Evolutionary conservation across 164 flowering plant species (phyloP).

Genomic region (Vitis amurensis): DNA sequence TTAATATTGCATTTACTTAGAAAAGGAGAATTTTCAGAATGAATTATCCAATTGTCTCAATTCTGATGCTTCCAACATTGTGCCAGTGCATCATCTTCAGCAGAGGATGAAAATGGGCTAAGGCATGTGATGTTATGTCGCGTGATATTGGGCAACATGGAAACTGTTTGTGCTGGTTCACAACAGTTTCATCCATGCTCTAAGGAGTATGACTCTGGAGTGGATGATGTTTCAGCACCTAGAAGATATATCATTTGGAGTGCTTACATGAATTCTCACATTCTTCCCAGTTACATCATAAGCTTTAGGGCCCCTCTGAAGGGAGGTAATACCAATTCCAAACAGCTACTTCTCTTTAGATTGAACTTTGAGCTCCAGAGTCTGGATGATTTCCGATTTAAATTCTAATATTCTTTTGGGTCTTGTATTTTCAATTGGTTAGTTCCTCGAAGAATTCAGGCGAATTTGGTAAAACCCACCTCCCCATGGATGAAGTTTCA

Average conservation of each 20-base stretch:
- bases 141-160: slow-evolving; percentile 35
- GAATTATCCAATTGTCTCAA: too few species aligned
- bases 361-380: too few species aligned
- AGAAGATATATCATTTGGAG: slow-evolving; percentile 29
- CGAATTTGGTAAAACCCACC: slow-evolving; percentile 18
- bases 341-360: background rate
- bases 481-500: slow-evolving; percentile 48
- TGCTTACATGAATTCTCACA: slow-evolving; percentile 31
- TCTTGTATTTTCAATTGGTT: background rate
- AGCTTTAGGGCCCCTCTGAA: slow-evolving; percentile 20
- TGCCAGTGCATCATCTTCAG: slow-evolving; percentile 16
- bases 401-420: background rate
- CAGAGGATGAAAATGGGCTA: slow-evolving; percentile 25
- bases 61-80: too few species aligned
- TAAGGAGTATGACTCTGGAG: slow-evolving; percentile 32
- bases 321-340: background rate
- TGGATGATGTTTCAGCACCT: slow-evolving; percentile 23
- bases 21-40: too few species aligned
- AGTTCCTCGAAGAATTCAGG: slow-evolving; percentile 4
- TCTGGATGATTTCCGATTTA: background rate
- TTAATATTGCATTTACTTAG: too few species aligned
- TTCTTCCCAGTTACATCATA: slow-evolving; percentile 24
- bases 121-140: slow-evolving; percentile 38
- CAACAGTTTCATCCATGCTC: slow-evolving; percentile 32
- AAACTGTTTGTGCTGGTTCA: slow-evolving; percentile 25